Percentiles rank a stretch among this genome's conserved stretches.
These are phyloP conservation scores for Eimeria acervulina DNA, from an alignment of 169 alveolate species.

Conservation along the genomic window DNA sequence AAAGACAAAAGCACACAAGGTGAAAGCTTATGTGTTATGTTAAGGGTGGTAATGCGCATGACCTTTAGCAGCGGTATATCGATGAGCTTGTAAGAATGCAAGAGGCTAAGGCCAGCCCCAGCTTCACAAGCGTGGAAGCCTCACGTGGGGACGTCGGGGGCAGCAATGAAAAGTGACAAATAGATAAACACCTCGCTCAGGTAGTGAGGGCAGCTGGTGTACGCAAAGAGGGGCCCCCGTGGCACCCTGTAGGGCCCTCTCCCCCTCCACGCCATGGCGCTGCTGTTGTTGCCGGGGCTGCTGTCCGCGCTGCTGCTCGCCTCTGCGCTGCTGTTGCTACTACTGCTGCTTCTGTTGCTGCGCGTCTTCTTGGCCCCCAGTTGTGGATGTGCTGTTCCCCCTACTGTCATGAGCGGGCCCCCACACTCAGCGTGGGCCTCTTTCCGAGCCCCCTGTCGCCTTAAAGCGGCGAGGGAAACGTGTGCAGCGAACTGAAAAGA, in stretches of 20 bases:
- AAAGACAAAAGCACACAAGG: neutral
- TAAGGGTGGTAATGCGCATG: neutral
- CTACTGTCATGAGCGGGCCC: neutral
- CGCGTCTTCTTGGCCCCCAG: neutral
- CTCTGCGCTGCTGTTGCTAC: neutral
- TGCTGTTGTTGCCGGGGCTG: constrained; percentile 9
- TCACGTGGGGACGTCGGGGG: constrained; percentile 80
- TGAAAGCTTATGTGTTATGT: neutral
- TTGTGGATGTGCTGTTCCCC: neutral
- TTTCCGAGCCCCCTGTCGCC: constrained; percentile 34
- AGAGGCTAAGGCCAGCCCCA: neutral
- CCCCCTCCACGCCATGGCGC: neutral
- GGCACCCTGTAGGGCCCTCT: constrained; percentile 87
- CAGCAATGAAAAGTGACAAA: constrained; percentile 84
- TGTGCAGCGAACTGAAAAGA: constrained; percentile 32
- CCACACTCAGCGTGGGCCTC: neutral
- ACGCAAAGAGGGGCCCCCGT: constrained; percentile 89
- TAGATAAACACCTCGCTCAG: constrained; percentile 90
- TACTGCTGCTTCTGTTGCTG: constrained; percentile 9
- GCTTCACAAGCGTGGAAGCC: neutral
- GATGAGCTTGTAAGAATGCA: neutral
- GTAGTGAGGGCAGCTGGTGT: constrained; percentile 92
- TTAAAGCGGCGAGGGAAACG: constrained; percentile 8
- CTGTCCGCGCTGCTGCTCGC: constrained; percentile 9
- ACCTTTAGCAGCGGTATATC: neutral